Evolutionary conservation across 2,329 filamentous ascomycete genomes (phyloP).

Genomic region (Apiospora malaysiana): DNA sequence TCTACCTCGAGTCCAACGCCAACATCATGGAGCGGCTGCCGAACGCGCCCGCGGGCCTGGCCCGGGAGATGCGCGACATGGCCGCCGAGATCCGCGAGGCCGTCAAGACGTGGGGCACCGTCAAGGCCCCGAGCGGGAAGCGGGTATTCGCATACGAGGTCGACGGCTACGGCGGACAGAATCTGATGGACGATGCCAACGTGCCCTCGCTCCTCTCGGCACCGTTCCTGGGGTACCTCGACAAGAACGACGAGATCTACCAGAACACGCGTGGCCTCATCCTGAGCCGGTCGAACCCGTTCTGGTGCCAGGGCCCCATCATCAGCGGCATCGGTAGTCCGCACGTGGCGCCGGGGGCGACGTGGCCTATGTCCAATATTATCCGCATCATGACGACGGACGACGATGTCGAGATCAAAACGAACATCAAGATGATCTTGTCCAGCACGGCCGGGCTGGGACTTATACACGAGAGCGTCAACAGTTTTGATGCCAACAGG

Average conservation of each 20-base stretch:
- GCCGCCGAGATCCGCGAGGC: slow-evolving; percentile 67
- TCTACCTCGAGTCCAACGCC: slow-evolving; percentile 54
- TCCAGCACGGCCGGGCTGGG: slow-evolving; percentile 42
- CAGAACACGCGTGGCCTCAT: slow-evolving; percentile 80
- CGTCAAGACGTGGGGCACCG: slow-evolving; percentile 60
- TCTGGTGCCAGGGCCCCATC: slow-evolving; percentile 64
- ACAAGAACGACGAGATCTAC: slow-evolving; percentile 62
- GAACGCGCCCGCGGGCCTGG: slow-evolving; percentile 41
- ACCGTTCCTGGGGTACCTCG: slow-evolving; percentile 59
- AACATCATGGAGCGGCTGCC: slow-evolving; percentile 39
- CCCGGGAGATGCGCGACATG: slow-evolving; percentile 56
- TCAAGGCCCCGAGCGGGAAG: slow-evolving; percentile 64
- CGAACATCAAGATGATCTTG: slow-evolving; percentile 40
- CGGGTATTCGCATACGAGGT: slow-evolving; percentile 72
- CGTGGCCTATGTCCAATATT: slow-evolving; percentile 88
- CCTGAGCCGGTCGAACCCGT: slow-evolving; percentile 73
- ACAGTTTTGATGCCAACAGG: slow-evolving; percentile 42
- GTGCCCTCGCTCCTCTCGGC: slow-evolving; percentile 63
- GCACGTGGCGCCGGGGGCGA: slow-evolving; percentile 67
- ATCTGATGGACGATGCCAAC: slow-evolving; percentile 68
- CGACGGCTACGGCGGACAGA: slow-evolving; percentile 66
- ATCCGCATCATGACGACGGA: slow-evolving; percentile 74
- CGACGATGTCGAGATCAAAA: slow-evolving; percentile 41
- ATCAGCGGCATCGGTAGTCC: slow-evolving; percentile 59
- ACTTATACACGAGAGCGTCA: slow-evolving; percentile 50